phyloP scores from a whole-genome alignment of 257 asterid genomes.

The Schizonepeta tenuifolia region DNA sequence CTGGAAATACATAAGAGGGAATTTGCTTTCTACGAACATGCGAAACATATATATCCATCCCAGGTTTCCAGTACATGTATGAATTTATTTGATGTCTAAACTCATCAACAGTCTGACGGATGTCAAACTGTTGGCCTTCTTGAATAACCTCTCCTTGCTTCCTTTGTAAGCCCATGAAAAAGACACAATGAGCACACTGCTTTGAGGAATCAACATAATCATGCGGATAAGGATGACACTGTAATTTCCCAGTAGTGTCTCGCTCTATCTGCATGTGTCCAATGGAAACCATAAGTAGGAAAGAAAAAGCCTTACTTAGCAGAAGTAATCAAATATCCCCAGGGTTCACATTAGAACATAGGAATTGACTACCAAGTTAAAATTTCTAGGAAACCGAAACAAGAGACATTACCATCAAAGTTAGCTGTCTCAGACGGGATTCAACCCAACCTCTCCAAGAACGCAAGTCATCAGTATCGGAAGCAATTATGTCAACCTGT shows the following conservation, averaged over 20 bases:
- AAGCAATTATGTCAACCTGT: constrained; percentile 83
- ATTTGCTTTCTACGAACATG: constrained; percentile 93
- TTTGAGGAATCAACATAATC: constrained; percentile 69
- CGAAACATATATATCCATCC: constrained; percentile 87
- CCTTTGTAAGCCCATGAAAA: constrained; percentile 91
- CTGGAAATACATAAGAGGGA: constrained; percentile 80
- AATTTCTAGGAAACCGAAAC: constrained; percentile 11
- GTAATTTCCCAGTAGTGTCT: constrained; percentile 81
- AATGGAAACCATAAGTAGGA: constrained; percentile 34
- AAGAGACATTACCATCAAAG: constrained; percentile 73
- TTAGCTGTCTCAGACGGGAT: constrained; percentile 90
- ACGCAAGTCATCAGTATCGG: constrained; percentile 86
- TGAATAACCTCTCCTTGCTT: constrained; percentile 80
- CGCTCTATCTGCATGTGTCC: constrained; percentile 82
- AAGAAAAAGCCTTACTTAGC: background rate
- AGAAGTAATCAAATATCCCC: background rate
- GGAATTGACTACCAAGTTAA: background rate
- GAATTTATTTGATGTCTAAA: constrained; percentile 79
- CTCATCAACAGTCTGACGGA: constrained; percentile 90
- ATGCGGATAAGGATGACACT: constrained; percentile 91
- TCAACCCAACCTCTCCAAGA: constrained; percentile 99
- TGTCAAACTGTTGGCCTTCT: constrained; percentile 95
- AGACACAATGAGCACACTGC: constrained; percentile 76
- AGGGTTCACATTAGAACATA: background rate
- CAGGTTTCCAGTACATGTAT: constrained; percentile 85